Base-by-base conservation (phyloP, 352 stramenopile species). In the Phytophthora palmivora region DNA sequence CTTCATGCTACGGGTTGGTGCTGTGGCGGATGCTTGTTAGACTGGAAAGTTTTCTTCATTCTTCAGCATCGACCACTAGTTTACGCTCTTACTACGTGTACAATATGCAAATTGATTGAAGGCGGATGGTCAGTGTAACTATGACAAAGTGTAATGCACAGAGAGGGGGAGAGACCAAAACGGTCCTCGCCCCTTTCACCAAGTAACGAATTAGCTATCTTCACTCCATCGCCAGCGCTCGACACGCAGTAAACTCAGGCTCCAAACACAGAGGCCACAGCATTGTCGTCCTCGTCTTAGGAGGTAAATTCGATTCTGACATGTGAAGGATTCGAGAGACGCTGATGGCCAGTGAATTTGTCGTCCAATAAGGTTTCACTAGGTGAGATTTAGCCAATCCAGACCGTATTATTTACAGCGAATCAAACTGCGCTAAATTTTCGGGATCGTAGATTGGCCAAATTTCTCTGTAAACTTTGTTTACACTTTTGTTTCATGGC, bases 111-210 rank as follows among this genome's bases (percentile, higher is more conserved):
- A 32, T n/a, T 43, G n/a, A n/a, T 61, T 62, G 18, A 24, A 58
- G 58, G 63, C 56, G 51, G 64, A 86, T 86, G 77, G 77, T 86
- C 77, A 86, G 77, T 86, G 77, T 86, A 86, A 86, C 77, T 86
- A 86, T 86, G 77, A 86, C 77, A 86, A 79, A 82, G 46, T 74
- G 63, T 76, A 72, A 44, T 76, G 72, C 72, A 82, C 75, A 84
- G 63, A 78, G 67, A 84, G 67, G 51, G 65, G 57, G 50, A 67
- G 70, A 66, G 34, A 67, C 75, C 75, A 78, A 82, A 69, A 84
- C 75, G 70, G 72, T 51, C 50, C 72, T 70, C 63, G 33, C 52
- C 60, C 62, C 71, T 82, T 78, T 84, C 75, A 78, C 75, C 3
- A 62, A 47, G 24, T 69, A 78, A 61, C 47, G 46, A 64, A 63